These are phyloP conservation scores for Leucaena leucocephala DNA, from an alignment of 306 rosid species.

Conservation along the genomic window DNA sequence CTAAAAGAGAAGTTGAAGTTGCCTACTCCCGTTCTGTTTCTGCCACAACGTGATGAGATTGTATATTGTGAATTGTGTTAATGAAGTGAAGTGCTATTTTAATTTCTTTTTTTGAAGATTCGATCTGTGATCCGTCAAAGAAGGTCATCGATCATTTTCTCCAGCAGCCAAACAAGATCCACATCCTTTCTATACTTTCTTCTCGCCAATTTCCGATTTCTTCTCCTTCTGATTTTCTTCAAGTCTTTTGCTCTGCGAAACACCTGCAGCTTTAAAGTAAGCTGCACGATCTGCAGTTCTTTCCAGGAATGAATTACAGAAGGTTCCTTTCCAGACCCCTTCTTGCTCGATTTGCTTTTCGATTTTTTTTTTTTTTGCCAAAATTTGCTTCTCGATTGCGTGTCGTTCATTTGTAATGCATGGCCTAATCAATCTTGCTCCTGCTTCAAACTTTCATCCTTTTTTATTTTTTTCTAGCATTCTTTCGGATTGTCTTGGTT, in stretches of 20 bases:
- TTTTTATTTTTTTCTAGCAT: neutral
- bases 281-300: conserved; percentile 24
- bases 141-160: neutral
- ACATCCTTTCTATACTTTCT: neutral
- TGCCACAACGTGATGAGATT: neutral
- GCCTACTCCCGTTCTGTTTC: neutral
- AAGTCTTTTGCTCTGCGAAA: neutral
- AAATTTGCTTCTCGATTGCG: conserved; percentile 12
- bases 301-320: conserved; percentile 70
- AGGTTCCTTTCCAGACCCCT: conserved; percentile 54
- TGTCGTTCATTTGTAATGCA: conserved; percentile 8
- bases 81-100: neutral
- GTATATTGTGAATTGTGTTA: neutral
- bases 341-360: conserved; percentile 9
- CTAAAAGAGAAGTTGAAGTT: neutral
- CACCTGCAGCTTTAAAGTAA: neutral
- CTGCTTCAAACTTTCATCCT: neutral
- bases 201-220: conserved; percentile 4
- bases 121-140: conserved; percentile 11
- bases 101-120: neutral
- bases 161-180: conserved; percentile 39
- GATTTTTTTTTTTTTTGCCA: neutral
- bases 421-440: conserved; percentile 5
- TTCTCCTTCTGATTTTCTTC: neutral
- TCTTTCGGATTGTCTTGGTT: neutral